Percentiles rank a stretch among this genome's conserved stretches.
phyloP scores from a whole-genome alignment of 768 basidiomycete genomes.

The Leccinum barrowsii region DNA sequence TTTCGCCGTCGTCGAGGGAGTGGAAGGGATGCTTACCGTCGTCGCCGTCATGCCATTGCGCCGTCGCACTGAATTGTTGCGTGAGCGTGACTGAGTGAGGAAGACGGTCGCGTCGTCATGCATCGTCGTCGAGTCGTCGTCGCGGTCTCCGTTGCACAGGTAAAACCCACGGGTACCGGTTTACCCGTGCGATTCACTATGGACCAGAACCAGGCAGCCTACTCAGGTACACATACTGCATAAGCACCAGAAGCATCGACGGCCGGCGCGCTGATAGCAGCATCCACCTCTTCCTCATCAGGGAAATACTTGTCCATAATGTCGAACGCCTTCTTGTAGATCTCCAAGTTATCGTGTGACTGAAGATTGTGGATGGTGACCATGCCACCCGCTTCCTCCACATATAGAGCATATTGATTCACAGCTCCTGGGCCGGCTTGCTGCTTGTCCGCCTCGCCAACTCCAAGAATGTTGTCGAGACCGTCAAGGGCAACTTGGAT shows the following conservation, averaged over 20 bases:
- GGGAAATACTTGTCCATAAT: slow-evolving; percentile 99
- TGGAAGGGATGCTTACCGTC: too few species aligned
- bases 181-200: too few species aligned
- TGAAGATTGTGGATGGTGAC: slow-evolving; percentile 98
- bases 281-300: slow-evolving; percentile 91
- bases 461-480: slow-evolving; percentile 95
- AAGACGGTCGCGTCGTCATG: too few species aligned
- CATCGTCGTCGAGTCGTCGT: too few species aligned
- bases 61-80: too few species aligned
- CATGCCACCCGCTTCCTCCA: slow-evolving; percentile 99
- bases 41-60: too few species aligned
- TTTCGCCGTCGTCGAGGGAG: too few species aligned
- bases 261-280: slow-evolving; percentile 71
- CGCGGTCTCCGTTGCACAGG: too few species aligned
- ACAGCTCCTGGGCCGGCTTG: slow-evolving; percentile 74
- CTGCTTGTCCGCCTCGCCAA: slow-evolving; percentile 90
- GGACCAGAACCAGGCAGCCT: too few species aligned
- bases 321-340: slow-evolving; percentile 99
- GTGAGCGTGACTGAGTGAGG: too few species aligned
- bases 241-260: slow-evolving; percentile 73
- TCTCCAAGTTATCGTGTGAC: slow-evolving; percentile 98
- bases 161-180: too few species aligned
- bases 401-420: slow-evolving; percentile 91
- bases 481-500: slow-evolving; percentile 98
- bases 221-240: slow-evolving; percentile 47